Evolutionary conservation across 139 green algal species (phyloP).

Genomic region (Monoraphidium neglectum): DNA sequence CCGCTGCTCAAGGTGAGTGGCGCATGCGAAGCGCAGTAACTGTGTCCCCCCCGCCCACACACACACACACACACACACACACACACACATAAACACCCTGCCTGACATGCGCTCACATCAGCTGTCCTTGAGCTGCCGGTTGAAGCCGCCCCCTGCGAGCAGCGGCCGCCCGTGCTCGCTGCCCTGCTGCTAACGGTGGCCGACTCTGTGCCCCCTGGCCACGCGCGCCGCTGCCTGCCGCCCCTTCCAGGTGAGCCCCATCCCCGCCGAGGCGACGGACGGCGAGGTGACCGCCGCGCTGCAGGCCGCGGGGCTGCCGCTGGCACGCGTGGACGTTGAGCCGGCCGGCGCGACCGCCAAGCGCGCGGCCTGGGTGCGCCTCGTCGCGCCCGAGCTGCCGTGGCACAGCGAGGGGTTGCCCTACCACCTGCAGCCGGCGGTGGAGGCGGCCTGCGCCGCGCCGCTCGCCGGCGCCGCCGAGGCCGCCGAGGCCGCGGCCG

Average conservation of each 20-base stretch:
- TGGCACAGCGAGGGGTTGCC: neutral
- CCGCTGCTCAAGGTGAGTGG: conserved; percentile 11
- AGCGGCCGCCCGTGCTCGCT: no score
- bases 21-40: no score
- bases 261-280: neutral
- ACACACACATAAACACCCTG: no score
- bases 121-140: no score
- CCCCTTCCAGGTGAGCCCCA: conserved; percentile 25
- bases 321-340: conserved; percentile 16
- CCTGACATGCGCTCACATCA: no score
- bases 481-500: neutral
- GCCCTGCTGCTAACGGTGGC: no score
- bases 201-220: no score
- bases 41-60: no score
- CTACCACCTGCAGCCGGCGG: neutral
- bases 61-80: no score
- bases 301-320: neutral
- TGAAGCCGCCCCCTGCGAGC: no score
- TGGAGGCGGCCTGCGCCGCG: neutral
- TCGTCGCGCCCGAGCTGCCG: neutral
- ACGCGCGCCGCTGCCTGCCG: no score
- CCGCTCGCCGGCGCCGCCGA: neutral
- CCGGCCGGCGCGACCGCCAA: neutral
- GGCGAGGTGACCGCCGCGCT: neutral
- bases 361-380: conserved; percentile 22